Evolutionary conservation across 2,329 filamentous ascomycete genomes (phyloP).

Genomic region (Pyrenochaeta sp.): DNA sequence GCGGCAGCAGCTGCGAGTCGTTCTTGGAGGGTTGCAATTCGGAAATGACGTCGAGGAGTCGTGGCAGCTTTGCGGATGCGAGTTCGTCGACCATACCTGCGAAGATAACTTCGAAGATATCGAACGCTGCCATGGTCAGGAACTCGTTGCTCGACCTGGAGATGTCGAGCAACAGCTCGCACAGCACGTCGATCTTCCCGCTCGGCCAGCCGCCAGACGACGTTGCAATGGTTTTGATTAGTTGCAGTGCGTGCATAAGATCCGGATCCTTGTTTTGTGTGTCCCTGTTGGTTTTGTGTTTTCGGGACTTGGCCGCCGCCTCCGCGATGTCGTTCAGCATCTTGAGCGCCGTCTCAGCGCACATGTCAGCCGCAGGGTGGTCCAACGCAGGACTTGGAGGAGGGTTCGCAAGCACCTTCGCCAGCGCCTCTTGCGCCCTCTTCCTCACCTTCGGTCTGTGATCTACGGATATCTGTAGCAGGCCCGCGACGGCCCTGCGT

Average conservation of each 20-base stretch:
- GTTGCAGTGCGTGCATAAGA: constrained; percentile 88
- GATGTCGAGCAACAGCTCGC: constrained; percentile 87
- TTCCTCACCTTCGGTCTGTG: constrained; percentile 92
- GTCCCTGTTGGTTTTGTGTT: constrained; percentile 60
- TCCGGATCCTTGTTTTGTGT: constrained; percentile 76
- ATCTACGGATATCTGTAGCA: constrained; percentile 85
- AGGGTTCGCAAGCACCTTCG: constrained; percentile 81
- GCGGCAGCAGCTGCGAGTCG: constrained; percentile 91
- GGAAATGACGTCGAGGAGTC: constrained; percentile 88
- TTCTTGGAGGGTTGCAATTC: constrained; percentile 91
- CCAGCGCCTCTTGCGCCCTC: constrained; percentile 87
- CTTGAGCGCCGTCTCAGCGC: constrained; percentile 86
- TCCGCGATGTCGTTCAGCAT: constrained; percentile 80
- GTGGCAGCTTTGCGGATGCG: constrained; percentile 86
- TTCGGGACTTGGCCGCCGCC: constrained; percentile 75
- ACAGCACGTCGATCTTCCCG: constrained; percentile 91
- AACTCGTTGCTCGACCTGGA: constrained; percentile 92
- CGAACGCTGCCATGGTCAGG: constrained; percentile 94
- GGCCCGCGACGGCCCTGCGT: constrained; percentile 83
- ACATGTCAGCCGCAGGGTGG: constrained; percentile 95
- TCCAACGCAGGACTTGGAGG: constrained; percentile 92
- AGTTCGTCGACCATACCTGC: constrained; percentile 87
- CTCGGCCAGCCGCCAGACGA: constrained; percentile 95
- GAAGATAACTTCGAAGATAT: constrained; percentile 98
- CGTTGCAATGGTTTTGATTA: constrained; percentile 87